phyloP scores from a whole-genome alignment of 805 yeast genomes.

The Kuraishia ogatae region DNA sequence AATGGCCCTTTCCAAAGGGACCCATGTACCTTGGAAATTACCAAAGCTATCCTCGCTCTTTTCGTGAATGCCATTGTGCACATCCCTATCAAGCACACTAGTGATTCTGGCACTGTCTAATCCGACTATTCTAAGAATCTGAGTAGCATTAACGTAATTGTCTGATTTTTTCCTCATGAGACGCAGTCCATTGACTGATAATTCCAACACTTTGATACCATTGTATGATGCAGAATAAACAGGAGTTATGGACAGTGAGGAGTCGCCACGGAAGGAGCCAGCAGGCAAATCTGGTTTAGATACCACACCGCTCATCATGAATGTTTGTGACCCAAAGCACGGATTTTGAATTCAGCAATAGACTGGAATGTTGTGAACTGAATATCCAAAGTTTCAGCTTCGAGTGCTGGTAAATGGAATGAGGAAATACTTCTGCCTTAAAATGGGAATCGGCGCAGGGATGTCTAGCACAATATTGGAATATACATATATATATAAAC shows the following conservation, averaged over 20 bases:
- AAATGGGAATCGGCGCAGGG: too few relatives aligned
- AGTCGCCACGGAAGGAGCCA: slow-evolving; percentile 2
- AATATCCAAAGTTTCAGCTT: too few relatives aligned
- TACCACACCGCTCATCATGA: slow-evolving; percentile 7
- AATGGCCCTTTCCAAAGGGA: slow-evolving; percentile 51
- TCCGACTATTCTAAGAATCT: slow-evolving; percentile 59
- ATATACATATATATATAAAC: background rate
- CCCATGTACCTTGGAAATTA: slow-evolving; percentile 72
- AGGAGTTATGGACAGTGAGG: slow-evolving; percentile 12
- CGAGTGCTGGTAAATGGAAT: background rate
- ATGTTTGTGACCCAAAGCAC: slow-evolving; percentile 1
- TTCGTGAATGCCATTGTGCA: slow-evolving; percentile 55
- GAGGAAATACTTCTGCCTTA: background rate
- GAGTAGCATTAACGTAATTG: slow-evolving; percentile 66
- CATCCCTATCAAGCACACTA: slow-evolving; percentile 54
- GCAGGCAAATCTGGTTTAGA: background rate
- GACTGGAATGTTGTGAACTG: too few relatives aligned
- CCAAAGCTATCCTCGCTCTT: slow-evolving; percentile 71
- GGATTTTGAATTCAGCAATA: too few relatives aligned
- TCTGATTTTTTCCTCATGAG: slow-evolving; percentile 60
- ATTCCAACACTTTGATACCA: slow-evolving; percentile 51
- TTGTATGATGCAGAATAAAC: slow-evolving; percentile 57
- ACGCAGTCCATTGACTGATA: slow-evolving; percentile 50
- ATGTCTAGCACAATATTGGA: background rate
- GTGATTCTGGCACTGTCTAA: slow-evolving; percentile 58